Evolutionary conservation across 805 yeast species (phyloP).

Genomic region (Cyberlindnera euphorbiae): DNA sequence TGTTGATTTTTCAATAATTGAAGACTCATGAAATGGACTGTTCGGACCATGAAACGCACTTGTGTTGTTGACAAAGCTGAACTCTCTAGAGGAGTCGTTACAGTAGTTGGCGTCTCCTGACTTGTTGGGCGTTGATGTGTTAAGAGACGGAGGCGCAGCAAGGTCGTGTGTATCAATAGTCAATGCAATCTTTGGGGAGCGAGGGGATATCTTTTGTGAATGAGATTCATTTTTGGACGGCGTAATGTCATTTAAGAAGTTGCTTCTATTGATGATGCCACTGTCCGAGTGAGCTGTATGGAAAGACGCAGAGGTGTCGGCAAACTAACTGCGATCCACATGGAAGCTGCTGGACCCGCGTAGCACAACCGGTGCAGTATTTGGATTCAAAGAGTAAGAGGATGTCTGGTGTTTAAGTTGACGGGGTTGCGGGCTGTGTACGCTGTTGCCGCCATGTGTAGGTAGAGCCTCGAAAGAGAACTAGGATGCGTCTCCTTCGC

Average conservation of each 20-base stretch:
- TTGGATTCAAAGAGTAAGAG: no score
- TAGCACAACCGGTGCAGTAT: no score
- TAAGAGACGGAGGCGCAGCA: background rate
- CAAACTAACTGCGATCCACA: background rate
- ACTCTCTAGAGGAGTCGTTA: constrained; percentile 15
- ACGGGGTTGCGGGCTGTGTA: no score
- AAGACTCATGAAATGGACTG: constrained; percentile 8
- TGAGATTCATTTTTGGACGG: constrained; percentile 13
- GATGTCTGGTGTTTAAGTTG: no score
- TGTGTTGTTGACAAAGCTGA: constrained; percentile 25
- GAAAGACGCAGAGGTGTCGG: constrained; percentile 11
- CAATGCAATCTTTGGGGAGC: constrained; percentile 6
- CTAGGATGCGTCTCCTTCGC: constrained; percentile 15
- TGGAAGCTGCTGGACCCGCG: no score
- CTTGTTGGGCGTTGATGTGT: constrained; percentile 15
- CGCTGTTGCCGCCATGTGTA: no score
- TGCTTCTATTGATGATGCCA: constrained; percentile 1
- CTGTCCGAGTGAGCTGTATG: constrained; percentile 21
- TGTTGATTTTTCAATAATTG: constrained; percentile 4
- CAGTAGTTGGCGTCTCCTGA: constrained; percentile 4
- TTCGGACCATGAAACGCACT: constrained; percentile 13
- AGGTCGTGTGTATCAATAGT: constrained; percentile 12
- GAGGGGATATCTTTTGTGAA: constrained; percentile 9
- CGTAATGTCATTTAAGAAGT: constrained; percentile 18
- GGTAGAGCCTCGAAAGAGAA: constrained; percentile 21